These are phyloP conservation scores for Rhodotorula taiwanensis DNA, from an alignment of 768 basidiomycete species.

Conservation along the genomic window DNA sequence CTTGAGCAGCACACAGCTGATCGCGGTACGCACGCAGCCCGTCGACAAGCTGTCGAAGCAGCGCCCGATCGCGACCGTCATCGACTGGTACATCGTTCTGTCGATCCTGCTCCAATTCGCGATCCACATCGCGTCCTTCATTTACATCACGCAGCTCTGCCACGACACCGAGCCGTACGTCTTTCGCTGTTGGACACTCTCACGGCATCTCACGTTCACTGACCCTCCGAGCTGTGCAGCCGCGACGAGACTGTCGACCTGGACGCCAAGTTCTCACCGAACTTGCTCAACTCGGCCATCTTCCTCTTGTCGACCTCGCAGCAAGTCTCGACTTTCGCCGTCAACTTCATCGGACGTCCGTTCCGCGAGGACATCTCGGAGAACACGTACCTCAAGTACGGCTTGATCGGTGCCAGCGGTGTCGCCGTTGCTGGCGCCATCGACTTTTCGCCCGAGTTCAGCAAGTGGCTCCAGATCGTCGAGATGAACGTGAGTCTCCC, in stretches of 20 bases:
- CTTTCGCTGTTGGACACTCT: background rate
- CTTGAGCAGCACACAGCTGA: conserved; percentile 7
- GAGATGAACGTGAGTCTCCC: conserved; percentile 62
- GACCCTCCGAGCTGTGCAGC: conserved; percentile 47
- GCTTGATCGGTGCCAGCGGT: conserved; percentile 75
- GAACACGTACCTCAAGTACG: conserved; percentile 87
- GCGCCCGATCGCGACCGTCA: conserved; percentile 88
- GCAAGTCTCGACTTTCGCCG: conserved; percentile 96
- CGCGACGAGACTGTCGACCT: conserved; percentile 67
- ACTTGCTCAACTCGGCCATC: conserved; percentile 89
- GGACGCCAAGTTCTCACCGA: conserved; percentile 94
- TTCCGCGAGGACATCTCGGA: conserved; percentile 98
- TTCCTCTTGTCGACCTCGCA: conserved; percentile 86
- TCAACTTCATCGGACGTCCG: conserved; percentile 95
- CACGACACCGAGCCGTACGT: conserved; percentile 62
- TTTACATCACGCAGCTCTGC: conserved; percentile 87
- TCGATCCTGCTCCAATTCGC: conserved; percentile 91
- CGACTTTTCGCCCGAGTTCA: conserved; percentile 90
- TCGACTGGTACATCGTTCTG: conserved; percentile 88
- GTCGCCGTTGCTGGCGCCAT: conserved; percentile 92
- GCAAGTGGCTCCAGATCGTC: conserved; percentile 93
- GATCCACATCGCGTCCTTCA: conserved; percentile 77
- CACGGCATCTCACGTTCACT: background rate
- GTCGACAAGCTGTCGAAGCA: conserved; percentile 90
- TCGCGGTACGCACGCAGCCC: conserved; percentile 56